These are phyloP conservation scores for Colletotrichum zoysiae DNA, from an alignment of 2,329 filamentous ascomycete species.

Conservation along the genomic window DNA sequence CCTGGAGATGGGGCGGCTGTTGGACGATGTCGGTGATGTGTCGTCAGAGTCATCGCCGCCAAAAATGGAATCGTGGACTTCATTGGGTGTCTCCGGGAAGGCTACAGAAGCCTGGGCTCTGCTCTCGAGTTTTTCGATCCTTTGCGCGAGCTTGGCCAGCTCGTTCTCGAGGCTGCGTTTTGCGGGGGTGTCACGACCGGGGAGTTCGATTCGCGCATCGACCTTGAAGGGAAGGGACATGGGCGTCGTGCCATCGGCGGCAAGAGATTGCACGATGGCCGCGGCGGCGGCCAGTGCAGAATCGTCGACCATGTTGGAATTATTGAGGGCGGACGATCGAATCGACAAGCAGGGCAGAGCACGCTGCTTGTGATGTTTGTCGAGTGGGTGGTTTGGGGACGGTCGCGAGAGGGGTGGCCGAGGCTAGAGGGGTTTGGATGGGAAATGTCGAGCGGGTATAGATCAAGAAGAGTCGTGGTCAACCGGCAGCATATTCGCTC, in stretches of 20 bases:
- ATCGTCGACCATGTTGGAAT: slow-evolving; percentile 64
- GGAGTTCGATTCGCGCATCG: slow-evolving; percentile 72
- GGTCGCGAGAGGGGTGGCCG: slow-evolving; percentile 13
- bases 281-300: slow-evolving; percentile 66
- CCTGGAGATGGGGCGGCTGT: slow-evolving; percentile 50
- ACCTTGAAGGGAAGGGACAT: slow-evolving; percentile 56
- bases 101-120: slow-evolving; percentile 74
- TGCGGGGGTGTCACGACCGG: slow-evolving; percentile 79
- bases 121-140: slow-evolving; percentile 86
- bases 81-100: slow-evolving; percentile 86
- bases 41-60: slow-evolving; percentile 67
- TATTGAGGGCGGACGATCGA: slow-evolving; percentile 1
- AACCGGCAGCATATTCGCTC: slow-evolving; percentile 41
- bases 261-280: slow-evolving; percentile 66
- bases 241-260: slow-evolving; percentile 57
- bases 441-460: slow-evolving; percentile 29
- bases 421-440: slow-evolving; percentile 12
- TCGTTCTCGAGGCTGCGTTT: slow-evolving; percentile 87
- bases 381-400: background rate
- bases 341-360: slow-evolving; percentile 18
- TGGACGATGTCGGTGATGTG: slow-evolving; percentile 57
- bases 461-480: slow-evolving; percentile 38
- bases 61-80: slow-evolving; percentile 75
- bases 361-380: slow-evolving; percentile 15
- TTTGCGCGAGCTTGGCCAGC: slow-evolving; percentile 79